These are phyloP conservation scores for Aquilaria malaccensis DNA, from an alignment of 345 rosid genomes.

Conservation along the genomic window DNA sequence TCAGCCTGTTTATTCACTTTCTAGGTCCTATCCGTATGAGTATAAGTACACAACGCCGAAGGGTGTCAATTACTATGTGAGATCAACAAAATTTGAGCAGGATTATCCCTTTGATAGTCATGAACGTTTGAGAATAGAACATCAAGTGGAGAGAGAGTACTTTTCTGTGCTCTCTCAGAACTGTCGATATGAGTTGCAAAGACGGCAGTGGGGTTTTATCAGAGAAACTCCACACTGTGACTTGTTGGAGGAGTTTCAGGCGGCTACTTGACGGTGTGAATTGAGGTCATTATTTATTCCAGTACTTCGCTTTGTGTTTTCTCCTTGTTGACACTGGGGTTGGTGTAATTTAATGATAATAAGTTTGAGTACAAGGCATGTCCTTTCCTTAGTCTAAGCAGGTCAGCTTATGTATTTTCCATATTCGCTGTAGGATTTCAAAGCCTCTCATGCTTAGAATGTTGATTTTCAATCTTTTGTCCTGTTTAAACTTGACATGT, in stretches of 20 bases:
- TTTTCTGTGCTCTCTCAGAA: conserved; percentile 58
- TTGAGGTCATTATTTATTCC: conserved; percentile 25
- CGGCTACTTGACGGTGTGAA: conserved; percentile 33
- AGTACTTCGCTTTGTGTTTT: neutral
- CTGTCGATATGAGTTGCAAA: conserved; percentile 78
- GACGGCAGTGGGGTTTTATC: conserved; percentile 85
- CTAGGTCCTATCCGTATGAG: conserved; percentile 67
- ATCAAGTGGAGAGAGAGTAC: conserved; percentile 71
- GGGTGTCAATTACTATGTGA: conserved; percentile 83
- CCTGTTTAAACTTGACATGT: too few species aligned
- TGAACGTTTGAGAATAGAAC: conserved; percentile 47
- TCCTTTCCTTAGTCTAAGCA: neutral
- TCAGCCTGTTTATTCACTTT: conserved; percentile 59
- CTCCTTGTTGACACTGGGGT: neutral
- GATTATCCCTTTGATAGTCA: conserved; percentile 48
- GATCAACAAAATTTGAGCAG: conserved; percentile 66
- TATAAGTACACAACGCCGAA: conserved; percentile 58
- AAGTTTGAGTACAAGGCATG: neutral
- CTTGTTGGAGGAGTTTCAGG: conserved; percentile 49
- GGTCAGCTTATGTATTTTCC: neutral
- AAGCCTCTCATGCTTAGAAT: too few species aligned
- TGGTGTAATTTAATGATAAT: neutral
- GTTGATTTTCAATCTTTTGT: too few species aligned
- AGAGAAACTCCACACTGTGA: conserved; percentile 85
- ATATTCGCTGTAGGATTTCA: too few species aligned